Evolutionary conservation across 2,329 filamentous ascomycete species (phyloP).

Genomic region (Cladosporium sp.): DNA sequence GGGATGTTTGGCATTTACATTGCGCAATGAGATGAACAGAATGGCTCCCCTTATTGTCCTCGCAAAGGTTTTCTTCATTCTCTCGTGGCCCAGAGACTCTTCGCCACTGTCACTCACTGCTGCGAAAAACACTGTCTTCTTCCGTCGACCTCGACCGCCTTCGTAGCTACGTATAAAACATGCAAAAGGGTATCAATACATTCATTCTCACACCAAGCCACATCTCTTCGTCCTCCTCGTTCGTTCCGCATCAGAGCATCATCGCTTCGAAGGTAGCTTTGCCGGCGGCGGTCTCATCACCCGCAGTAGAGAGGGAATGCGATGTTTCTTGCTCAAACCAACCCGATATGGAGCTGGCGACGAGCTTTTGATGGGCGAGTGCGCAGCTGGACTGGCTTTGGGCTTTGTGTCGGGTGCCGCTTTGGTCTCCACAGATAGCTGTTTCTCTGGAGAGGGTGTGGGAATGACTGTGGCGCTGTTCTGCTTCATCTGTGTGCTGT

Average conservation of each 20-base stretch:
- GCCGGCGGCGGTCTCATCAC: conserved; percentile 24
- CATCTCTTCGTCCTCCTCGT: neutral
- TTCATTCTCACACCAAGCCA: neutral
- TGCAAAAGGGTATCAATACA: conserved; percentile 7
- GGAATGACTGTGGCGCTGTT: neutral
- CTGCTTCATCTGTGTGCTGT: neutral
- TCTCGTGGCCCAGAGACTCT: neutral
- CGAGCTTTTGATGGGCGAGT: conserved; percentile 28
- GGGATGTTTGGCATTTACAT: neutral
- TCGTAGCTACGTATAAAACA: neutral
- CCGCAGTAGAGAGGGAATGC: conserved; percentile 49
- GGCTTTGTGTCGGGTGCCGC: neutral
- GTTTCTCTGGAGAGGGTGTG: conserved; percentile 10
- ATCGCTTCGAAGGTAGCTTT: conserved; percentile 15
- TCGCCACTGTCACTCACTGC: neutral
- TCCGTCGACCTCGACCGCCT: neutral
- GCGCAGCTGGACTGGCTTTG: conserved; percentile 22
- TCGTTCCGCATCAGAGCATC: neutral
- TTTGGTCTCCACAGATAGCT: neutral
- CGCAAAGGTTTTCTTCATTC: neutral
- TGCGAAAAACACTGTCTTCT: neutral
- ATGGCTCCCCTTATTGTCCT: neutral
- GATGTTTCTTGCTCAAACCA: conserved; percentile 50
- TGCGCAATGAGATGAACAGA: neutral
- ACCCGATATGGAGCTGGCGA: conserved; percentile 46